Evolutionary conservation across 2,329 filamentous ascomycete genomes (phyloP).

Genomic region (Dendryphion nanum): DNA sequence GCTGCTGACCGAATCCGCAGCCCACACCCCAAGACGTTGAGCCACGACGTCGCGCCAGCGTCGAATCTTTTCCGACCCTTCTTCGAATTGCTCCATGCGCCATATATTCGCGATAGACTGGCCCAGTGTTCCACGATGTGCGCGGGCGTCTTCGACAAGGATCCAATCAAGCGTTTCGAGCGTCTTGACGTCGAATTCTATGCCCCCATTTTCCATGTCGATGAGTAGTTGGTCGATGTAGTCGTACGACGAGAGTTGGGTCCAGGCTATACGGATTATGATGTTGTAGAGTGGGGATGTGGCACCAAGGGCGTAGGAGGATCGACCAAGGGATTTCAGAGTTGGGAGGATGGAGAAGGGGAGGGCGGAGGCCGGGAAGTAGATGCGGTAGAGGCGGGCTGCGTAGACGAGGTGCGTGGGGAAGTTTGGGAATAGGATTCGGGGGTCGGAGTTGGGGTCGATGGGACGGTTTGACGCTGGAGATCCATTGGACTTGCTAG

Average conservation of each 20-base stretch:
- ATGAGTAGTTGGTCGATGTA: constrained; percentile 57
- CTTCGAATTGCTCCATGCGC: constrained; percentile 33
- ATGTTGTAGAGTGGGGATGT: constrained; percentile 69
- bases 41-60: constrained; percentile 30
- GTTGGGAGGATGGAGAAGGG: constrained; percentile 63
- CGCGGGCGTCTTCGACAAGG: constrained; percentile 22
- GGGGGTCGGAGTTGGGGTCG: constrained; percentile 40
- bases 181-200: constrained; percentile 56
- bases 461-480: too few relatives aligned
- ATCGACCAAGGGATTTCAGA: constrained; percentile 65
- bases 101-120: constrained; percentile 28
- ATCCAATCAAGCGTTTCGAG: constrained; percentile 39
- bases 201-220: constrained; percentile 65
- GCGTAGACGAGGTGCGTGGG: constrained; percentile 60
- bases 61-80: constrained; percentile 28
- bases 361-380: constrained; percentile 61
- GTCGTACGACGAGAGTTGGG: constrained; percentile 57
- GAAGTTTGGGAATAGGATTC: constrained; percentile 64
- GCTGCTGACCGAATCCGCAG: too few relatives aligned
- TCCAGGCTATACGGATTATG: constrained; percentile 62
- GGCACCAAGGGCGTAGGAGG: constrained; percentile 69
- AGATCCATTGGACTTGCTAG: neutral
- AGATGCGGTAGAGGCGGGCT: constrained; percentile 55
- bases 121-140: constrained; percentile 24
- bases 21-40: constrained; percentile 26